These are phyloP conservation scores for Clarireedia sp. DNA, from an alignment of 2,329 filamentous ascomycete species.

Conservation along the genomic window DNA sequence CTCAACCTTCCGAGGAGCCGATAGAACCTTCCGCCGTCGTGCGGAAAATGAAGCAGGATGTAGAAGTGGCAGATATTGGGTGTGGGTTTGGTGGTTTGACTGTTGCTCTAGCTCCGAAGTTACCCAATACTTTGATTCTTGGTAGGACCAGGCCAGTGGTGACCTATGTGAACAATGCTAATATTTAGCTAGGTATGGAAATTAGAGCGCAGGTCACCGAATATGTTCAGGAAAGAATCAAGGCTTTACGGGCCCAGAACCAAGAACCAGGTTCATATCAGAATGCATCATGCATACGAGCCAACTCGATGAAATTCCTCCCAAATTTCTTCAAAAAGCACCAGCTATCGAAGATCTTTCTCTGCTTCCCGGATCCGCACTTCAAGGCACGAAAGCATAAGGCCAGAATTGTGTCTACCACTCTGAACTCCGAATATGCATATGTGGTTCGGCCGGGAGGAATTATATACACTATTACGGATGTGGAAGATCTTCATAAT, in stretches of 20 bases:
- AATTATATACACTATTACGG: constrained; percentile 90
- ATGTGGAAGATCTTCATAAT: constrained; percentile 85
- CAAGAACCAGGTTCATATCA: constrained; percentile 53
- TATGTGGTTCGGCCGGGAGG: constrained; percentile 78
- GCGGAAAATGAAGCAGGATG: constrained; percentile 50
- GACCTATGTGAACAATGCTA: not conserved
- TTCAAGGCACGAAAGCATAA: constrained; percentile 98
- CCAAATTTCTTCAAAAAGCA: constrained; percentile 85
- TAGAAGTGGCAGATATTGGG: constrained; percentile 93
- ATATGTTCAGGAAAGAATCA: constrained; percentile 82
- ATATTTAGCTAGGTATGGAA: constrained; percentile 60
- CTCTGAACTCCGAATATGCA: constrained; percentile 87
- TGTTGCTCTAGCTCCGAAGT: constrained; percentile 71
- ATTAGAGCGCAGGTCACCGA: constrained; percentile 85
- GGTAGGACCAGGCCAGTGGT: constrained; percentile 42
- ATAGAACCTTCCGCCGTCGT: constrained; percentile 9
- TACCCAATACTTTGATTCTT: constrained; percentile 76
- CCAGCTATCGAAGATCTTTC: constrained; percentile 86
- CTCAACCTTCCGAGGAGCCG: constrained; percentile 25
- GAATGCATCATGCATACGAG: constrained; percentile 81
- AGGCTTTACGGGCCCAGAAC: constrained; percentile 66
- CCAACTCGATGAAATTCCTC: constrained; percentile 99
- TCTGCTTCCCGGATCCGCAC: constrained; percentile 97
- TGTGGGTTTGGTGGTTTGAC: constrained; percentile 92
- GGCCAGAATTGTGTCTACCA: constrained; percentile 82